Base-by-base conservation (phyloP, 768 basidiomycete genomes). In the Pluteus cervinus region DNA sequence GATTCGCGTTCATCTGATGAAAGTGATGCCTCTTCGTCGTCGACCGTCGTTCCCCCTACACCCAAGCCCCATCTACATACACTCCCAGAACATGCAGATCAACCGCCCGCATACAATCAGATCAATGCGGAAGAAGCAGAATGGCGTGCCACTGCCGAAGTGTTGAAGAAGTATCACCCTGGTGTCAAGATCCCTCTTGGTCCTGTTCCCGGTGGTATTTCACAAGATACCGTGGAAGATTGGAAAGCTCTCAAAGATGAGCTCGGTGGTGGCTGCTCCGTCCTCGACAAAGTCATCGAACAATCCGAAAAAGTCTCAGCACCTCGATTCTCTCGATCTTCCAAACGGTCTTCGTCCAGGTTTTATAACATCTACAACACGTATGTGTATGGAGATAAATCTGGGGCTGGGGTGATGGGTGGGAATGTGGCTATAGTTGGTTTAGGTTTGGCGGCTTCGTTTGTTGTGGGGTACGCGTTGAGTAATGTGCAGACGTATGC, bases 331-430 rank as follows among this genome's bases (percentile, higher is more conserved):
- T 14, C 15, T 9, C 20, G 8, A 28, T 4, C 17, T 4, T 8
- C 9, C 37, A 7, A 29, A 12, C 21, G 36, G 25, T n/a, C 20
- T 9, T 14, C 29, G 29, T 7, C n/a, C n/a, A 69, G 79, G 34
- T 87, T 89, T 55, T 89, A 85, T 63, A 89, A 87, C 58, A 85
- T 89, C 52, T 87, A 89, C 58, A 89, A 89, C 57, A 88, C 85
- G 6, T 75, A 75, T 37, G 64, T 75, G 23, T 75, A 71, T 45
- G 67, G 64, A 11, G 52, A 34, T 35, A 62, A n/a, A n/a, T n/a
- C n/a, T n/a, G n/a, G n/a, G n/a, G n/a, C n/a, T n/a, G n/a, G n/a
- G n/a, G n/a, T n/a, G n/a, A n/a, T n/a, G n/a, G n/a, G n/a, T n/a
- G n/a, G n/a, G n/a, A n/a, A n/a, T n/a, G n/a, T n/a, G n/a, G n/a